Conservation (phyloP, 768 basidiomycete species). For the Neoboletus subvelutipes region DNA sequence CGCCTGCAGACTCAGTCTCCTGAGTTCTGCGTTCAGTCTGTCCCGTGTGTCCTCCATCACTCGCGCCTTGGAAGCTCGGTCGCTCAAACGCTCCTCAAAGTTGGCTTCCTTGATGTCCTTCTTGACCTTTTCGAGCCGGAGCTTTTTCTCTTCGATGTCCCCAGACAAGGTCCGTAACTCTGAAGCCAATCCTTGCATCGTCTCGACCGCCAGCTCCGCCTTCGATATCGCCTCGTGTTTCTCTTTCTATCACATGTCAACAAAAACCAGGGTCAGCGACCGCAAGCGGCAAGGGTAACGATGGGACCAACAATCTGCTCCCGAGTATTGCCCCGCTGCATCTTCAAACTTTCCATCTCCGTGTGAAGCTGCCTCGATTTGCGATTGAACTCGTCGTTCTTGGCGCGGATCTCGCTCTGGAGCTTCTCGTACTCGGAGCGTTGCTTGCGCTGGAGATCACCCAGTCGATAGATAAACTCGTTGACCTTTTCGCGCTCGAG, state of each 20-base stretch:
- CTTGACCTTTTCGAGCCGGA: slow-evolving; percentile 58
- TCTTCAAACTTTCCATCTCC: slow-evolving; percentile 51
- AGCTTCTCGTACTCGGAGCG: slow-evolving; percentile 63
- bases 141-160: slow-evolving; percentile 71
- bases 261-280: not conserved
- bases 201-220: slow-evolving; percentile 58
- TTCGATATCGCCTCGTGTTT: slow-evolving; percentile 49
- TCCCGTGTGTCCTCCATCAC: slow-evolving; percentile 70
- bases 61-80: slow-evolving; percentile 53
- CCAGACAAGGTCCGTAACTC: slow-evolving; percentile 52
- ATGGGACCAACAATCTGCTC: slow-evolving; percentile 53
- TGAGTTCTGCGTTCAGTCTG: slow-evolving; percentile 65
- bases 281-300: not conserved
- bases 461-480: slow-evolving; percentile 69
- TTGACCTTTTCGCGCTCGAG: slow-evolving; percentile 69
- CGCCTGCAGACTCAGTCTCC: slow-evolving; percentile 71
- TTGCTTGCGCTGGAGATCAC: slow-evolving; percentile 61
- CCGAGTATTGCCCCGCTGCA: slow-evolving; percentile 50
- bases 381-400: slow-evolving; percentile 64
- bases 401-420: slow-evolving; percentile 59
- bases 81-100: slow-evolving; percentile 61
- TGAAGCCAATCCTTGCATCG: slow-evolving; percentile 50
- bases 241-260: slow-evolving; percentile 39
- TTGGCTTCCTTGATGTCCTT: slow-evolving; percentile 56
- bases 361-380: slow-evolving; percentile 57